Evolutionary conservation across 2,329 filamentous ascomycete species (phyloP).

Genomic region (Paramyrothecium roridum): DNA sequence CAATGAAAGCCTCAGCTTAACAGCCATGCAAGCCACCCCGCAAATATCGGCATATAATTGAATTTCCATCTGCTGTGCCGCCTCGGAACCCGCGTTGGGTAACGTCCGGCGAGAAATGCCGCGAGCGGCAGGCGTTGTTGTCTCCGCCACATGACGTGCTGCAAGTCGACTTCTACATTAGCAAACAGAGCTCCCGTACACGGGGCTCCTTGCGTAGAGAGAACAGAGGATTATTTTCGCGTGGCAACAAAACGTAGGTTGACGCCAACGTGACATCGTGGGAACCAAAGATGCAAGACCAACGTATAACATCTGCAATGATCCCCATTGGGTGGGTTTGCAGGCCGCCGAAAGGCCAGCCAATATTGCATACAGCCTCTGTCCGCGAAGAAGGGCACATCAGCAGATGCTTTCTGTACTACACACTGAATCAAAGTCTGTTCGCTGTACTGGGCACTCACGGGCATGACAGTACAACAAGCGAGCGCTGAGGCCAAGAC

Average conservation of each 20-base stretch:
- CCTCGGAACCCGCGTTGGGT: background rate
- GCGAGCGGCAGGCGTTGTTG: background rate
- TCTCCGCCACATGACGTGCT: background rate
- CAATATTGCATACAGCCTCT: no score
- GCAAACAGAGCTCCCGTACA: background rate
- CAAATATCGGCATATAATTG: background rate
- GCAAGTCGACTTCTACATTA: background rate
- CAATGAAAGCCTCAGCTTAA: background rate
- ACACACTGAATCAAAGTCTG: no score
- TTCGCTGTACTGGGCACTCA: no score
- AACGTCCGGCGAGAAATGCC: background rate
- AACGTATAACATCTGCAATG: background rate
- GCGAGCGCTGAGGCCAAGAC: background rate
- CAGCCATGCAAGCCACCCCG: background rate
- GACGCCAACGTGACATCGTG: background rate
- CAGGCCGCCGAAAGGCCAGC: no score
- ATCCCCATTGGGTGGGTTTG: background rate
- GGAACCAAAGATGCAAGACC: background rate
- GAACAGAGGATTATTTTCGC: background rate
- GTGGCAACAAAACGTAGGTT: background rate
- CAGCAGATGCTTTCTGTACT: no score
- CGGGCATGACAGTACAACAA: no score
- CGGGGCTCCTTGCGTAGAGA: background rate
- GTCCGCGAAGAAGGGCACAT: no score
- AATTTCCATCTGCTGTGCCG: background rate